phyloP scores from a whole-genome alignment of 2,329 filamentous ascomycete species.

The Fusarium sacchari region DNA sequence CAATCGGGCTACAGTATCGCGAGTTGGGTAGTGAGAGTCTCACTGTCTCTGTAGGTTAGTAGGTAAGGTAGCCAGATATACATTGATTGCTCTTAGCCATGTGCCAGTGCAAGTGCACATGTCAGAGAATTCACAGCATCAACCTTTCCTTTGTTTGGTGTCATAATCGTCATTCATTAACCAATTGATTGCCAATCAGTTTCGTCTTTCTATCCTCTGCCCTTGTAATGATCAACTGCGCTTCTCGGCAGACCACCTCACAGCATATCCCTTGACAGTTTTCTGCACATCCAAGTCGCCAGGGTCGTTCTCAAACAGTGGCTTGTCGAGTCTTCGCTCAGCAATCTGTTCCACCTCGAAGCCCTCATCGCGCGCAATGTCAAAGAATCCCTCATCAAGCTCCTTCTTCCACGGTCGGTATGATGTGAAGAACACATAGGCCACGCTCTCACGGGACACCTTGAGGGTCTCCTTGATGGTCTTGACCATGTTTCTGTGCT shows the following conservation, averaged over 20 bases:
- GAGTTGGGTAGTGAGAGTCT: neutral
- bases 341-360: slow-evolving; percentile 83
- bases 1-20: slow-evolving; percentile 19
- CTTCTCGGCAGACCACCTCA: slow-evolving; percentile 69
- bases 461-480: slow-evolving; percentile 76
- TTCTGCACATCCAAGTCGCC: slow-evolving; percentile 84
- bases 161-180: slow-evolving; percentile 36
- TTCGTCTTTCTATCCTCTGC: slow-evolving; percentile 5
- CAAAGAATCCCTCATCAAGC: slow-evolving; percentile 89
- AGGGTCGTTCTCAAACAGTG: slow-evolving; percentile 89
- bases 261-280: slow-evolving; percentile 82
- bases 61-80: neutral
- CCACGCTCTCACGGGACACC: slow-evolving; percentile 64
- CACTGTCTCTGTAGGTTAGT: no score
- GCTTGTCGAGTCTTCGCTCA: slow-evolving; percentile 83
- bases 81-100: neutral
- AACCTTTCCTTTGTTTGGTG: neutral
- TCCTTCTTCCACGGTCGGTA: slow-evolving; percentile 91
- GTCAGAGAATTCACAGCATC: neutral
- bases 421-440: slow-evolving; percentile 92
- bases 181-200: neutral
- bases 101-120: neutral
- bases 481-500: slow-evolving; percentile 80
- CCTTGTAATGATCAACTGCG: slow-evolving; percentile 11
- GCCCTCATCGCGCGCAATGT: slow-evolving; percentile 74